phyloP scores from a whole-genome alignment of 208 protist species.

The Kentomonas sorsogonicus region DNA sequence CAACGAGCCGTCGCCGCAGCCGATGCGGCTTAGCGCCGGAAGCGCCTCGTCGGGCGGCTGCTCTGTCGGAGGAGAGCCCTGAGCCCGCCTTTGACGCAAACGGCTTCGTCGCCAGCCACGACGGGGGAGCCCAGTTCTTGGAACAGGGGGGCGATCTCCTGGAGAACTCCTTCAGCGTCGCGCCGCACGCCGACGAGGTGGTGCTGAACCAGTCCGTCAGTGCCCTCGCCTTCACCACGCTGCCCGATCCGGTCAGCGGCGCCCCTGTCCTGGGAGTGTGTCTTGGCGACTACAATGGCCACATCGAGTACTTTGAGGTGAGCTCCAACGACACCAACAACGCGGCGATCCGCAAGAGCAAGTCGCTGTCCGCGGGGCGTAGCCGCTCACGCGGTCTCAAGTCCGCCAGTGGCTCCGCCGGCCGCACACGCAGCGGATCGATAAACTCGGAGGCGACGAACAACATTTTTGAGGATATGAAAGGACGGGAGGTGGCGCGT shows the following conservation, averaged over 20 bases:
- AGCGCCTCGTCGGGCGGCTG: constrained; percentile 1
- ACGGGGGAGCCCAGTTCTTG: constrained; percentile 16
- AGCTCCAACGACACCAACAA: constrained; percentile 37
- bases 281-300: constrained; percentile 76
- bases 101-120: constrained; percentile 31
- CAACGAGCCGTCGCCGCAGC: constrained; percentile 41
- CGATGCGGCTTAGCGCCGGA: constrained; percentile 22
- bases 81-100: constrained; percentile 37
- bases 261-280: constrained; percentile 58
- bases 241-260: constrained; percentile 69
- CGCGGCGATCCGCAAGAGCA: constrained; percentile 31
- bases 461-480: constrained; percentile 45
- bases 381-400: constrained; percentile 3
- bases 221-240: constrained; percentile 57
- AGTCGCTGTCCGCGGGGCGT: constrained; percentile 24
- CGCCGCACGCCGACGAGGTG: constrained; percentile 22
- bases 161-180: constrained; percentile 23
- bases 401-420: constrained; percentile 14
- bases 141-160: constrained; percentile 19
- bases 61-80: constrained; percentile 24
- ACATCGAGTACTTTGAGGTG: constrained; percentile 80
- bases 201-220: constrained; percentile 43
- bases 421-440: constrained; percentile 15
- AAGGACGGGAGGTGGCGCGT: constrained; percentile 55
- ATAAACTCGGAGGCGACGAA: constrained; percentile 33